Base-by-base conservation (phyloP, 768 basidiomycete species). In the Boletales sp. region DNA sequence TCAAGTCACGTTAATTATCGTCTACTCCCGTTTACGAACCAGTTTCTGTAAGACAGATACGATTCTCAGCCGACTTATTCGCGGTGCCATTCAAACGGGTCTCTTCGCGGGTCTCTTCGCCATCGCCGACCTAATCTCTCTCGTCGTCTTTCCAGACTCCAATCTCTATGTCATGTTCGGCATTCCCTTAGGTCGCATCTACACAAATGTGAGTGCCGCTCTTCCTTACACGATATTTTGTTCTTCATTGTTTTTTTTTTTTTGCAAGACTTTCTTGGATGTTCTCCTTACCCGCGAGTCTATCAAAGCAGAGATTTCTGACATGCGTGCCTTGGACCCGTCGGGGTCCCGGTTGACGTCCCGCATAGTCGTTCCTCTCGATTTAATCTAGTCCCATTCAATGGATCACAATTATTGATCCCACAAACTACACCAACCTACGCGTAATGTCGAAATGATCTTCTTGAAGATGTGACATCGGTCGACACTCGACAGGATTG, bases 31-130 rank as follows among this genome's bases (percentile, higher is more conserved):
- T 42, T 73, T 73, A 6, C 70, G 74, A 46, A 81, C 80, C 15
- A 79, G 81, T n/a, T 77, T 80, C 62, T 67, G 65, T 13, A 73
- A 65, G 54, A 82, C 75, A 5, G 78, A 83, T 53, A 76, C 70
- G 0, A 70, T 80, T 46, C 75, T 80, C 56, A 77, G 77, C 49
- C 74, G 76, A 31, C 67, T 81, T 4, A 80, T 81, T 52, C 75
- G 77, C 45, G 78, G 79, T 25, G 78, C 79, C 12, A 62, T 81
- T 33, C 78, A 80, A 52, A 81, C 80, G 5, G 79, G 80, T 36
- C 54, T 78, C 7, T 80, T 81, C 51, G 76, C 74, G 9, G 74
- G 75, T 0, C 63, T 78, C 1, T 79, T 82, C 43, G 77, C 80
- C 10, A 54, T 80, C 33, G 76, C 70, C 2, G 78, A 81, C 57